phyloP scores from a whole-genome alignment of 345 rosid species.

The Citrus reticulata region DNA sequence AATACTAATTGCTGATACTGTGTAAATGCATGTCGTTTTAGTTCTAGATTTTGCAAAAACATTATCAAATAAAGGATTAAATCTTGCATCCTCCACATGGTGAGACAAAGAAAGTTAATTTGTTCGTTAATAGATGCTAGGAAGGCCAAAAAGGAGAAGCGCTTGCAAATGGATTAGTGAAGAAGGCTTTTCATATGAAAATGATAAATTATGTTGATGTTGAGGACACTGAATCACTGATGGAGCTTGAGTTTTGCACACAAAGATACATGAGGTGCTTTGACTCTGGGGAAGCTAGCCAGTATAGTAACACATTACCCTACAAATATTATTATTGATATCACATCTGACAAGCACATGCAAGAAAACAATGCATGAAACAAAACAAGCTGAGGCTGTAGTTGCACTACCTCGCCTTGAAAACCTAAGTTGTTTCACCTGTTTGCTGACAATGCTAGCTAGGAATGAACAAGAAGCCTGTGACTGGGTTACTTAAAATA shows the following conservation, averaged over 20 bases:
- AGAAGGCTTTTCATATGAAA: background rate
- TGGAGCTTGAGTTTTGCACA: background rate
- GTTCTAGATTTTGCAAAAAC: background rate
- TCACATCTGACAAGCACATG: background rate
- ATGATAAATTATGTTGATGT: background rate
- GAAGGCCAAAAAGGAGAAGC: background rate
- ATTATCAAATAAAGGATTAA: background rate
- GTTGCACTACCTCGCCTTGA: background rate
- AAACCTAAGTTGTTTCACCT: constrained; percentile 6
- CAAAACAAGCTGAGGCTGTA: background rate
- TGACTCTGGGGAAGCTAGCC: background rate
- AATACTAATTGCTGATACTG: background rate
- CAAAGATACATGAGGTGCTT: constrained; percentile 1
- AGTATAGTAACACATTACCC: background rate
- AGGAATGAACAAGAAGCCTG: background rate
- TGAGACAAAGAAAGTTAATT: background rate
- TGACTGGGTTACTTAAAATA: background rate
- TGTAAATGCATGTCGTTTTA: background rate
- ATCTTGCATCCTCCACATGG: background rate
- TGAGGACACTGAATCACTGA: background rate
- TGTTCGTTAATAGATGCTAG: background rate
- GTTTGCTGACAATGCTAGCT: constrained; percentile 2
- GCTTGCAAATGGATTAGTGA: background rate
- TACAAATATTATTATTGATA: background rate
- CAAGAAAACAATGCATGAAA: constrained; percentile 8